Base-by-base conservation (phyloP, 2,329 filamentous ascomycete species). In the Ophiostoma ips region DNA sequence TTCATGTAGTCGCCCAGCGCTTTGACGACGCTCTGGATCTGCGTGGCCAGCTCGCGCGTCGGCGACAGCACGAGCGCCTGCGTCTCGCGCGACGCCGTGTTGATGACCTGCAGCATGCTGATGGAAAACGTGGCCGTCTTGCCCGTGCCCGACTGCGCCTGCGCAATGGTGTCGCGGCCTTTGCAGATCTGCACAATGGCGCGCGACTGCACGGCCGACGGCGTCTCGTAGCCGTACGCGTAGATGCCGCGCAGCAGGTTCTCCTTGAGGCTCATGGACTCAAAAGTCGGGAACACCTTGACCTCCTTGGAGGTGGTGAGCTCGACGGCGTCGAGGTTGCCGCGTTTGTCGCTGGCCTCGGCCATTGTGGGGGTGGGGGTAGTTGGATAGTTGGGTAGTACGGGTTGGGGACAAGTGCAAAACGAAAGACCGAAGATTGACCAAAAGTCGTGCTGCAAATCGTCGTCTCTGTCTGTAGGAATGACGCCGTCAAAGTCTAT, bases 1-100 rank as follows among this genome's bases (percentile, higher is more conserved):
- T 95, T 95, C 92, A 98, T 96, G 74, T 95, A 98, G 68, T 98
- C 92, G 57, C 92, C 92, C n/a, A 98, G 79, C n/a, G 92, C 92
- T 81, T 96, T 94, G 59, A 98, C 85, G 53, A 98, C 92, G 34
- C 87, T 95, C 70, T 98, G 92, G 57, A 98, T 98, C 70, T 98
- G 92, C 28, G 90, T 95, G 43, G 92, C 92, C 57, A 98, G 74
- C 76, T 98, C 92, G 64, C 92, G 87, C 18, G 90, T 96, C 2
- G 92, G 92, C 4, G 92, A 95, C 9, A 98, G 79, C 10, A 98
- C 89, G 41, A 98, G 81, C 5, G 92, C 92, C 72, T 95, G 89
- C 35, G 87, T 92, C 69, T 95, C 87, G 60, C 88, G 84, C 50
- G 95, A 83, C 37, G 85, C 87, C 8, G 89, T 94, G 64, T 95